Evolutionary conservation across 352 stramenopile genomes (phyloP).

Genomic region (Lagenidium giganteum): DNA sequence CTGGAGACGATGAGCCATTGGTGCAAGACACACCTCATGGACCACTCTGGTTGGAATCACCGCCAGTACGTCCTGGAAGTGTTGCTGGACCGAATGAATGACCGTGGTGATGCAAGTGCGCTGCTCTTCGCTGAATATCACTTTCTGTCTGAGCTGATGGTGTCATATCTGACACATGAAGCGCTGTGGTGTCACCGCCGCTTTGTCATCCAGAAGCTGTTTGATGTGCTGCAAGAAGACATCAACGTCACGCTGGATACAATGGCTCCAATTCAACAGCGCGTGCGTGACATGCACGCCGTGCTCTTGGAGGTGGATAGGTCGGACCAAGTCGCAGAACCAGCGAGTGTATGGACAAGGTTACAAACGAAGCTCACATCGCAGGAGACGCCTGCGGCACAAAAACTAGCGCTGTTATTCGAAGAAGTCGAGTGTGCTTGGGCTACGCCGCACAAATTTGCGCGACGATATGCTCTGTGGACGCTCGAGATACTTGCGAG

Average conservation of each 20-base stretch:
- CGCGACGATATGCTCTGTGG: conserved; percentile 48
- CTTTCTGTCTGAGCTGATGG: conserved; percentile 48
- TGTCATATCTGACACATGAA: conserved; percentile 45
- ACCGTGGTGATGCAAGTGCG: background rate
- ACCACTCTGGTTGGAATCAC: conserved; percentile 82
- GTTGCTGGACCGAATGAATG: conserved; percentile 10
- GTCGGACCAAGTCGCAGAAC: background rate
- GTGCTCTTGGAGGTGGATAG: conserved; percentile 1
- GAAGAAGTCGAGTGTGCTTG: conserved; percentile 40
- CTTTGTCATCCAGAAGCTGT: conserved; percentile 48
- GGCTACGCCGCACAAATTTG: conserved; percentile 30
- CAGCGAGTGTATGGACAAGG: no score
- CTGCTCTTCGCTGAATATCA: conserved; percentile 40
- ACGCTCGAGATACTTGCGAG: conserved; percentile 26
- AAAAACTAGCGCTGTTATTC: conserved; percentile 16
- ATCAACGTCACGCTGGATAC: no score
- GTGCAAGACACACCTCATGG: conserved; percentile 62
- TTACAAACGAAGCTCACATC: no score
- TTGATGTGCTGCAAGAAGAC: conserved; percentile 19
- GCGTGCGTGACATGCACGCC: no score
- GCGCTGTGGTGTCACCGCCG: conserved; percentile 78
- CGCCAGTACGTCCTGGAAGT: conserved; percentile 51
- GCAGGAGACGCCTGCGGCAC: background rate
- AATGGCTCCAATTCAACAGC: no score
- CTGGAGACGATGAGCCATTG: conserved; percentile 43